A percentile compares a stretch with the other conserved stretches of the same genome.
phyloP scores from a whole-genome alignment of 2,329 filamentous ascomycete genomes.

The Dryadomyces quercivorus region DNA sequence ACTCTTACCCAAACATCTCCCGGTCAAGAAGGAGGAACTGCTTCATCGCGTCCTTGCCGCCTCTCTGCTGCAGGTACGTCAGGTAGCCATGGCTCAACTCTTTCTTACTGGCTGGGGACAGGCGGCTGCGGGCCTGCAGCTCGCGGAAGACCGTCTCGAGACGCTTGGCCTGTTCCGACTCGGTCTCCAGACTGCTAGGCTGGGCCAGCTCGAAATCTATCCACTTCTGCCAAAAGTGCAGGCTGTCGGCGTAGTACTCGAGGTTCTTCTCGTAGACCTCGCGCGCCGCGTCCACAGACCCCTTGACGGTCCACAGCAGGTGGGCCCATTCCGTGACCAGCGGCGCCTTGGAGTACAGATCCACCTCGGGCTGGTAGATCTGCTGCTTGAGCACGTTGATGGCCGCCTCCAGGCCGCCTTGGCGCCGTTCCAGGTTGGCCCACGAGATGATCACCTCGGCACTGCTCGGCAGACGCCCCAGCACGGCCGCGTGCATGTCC shows the following conservation, averaged over 20 bases:
- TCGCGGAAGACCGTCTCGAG: constrained; percentile 71
- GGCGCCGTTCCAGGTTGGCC: constrained; percentile 75
- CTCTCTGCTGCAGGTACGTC: constrained; percentile 70
- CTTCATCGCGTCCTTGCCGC: constrained; percentile 72
- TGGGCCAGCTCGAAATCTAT: constrained; percentile 82
- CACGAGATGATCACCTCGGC: constrained; percentile 80
- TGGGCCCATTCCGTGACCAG: constrained; percentile 81
- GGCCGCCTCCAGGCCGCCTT: constrained; percentile 71
- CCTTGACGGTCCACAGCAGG: constrained; percentile 79
- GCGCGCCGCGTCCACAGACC: constrained; percentile 67
- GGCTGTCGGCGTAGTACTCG: constrained; percentile 74
- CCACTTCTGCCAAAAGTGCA: constrained; percentile 82
- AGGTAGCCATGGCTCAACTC: constrained; percentile 71
- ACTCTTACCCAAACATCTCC: constrained; percentile 69
- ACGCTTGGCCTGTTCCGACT: constrained; percentile 54
- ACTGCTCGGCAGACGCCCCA: constrained; percentile 65
- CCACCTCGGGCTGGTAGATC: constrained; percentile 59
- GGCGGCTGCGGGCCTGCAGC: constrained; percentile 58
- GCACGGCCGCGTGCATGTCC: constrained; percentile 73
- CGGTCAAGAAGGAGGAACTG: constrained; percentile 74
- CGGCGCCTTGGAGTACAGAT: constrained; percentile 72
- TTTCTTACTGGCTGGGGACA: constrained; percentile 56
- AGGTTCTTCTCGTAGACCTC: constrained; percentile 72
- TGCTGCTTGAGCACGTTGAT: constrained; percentile 73
- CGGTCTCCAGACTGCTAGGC: constrained; percentile 52